These are phyloP conservation scores for Pyrenophora graminea DNA, from an alignment of 2,329 filamentous ascomycete genomes.

Conservation along the genomic window DNA sequence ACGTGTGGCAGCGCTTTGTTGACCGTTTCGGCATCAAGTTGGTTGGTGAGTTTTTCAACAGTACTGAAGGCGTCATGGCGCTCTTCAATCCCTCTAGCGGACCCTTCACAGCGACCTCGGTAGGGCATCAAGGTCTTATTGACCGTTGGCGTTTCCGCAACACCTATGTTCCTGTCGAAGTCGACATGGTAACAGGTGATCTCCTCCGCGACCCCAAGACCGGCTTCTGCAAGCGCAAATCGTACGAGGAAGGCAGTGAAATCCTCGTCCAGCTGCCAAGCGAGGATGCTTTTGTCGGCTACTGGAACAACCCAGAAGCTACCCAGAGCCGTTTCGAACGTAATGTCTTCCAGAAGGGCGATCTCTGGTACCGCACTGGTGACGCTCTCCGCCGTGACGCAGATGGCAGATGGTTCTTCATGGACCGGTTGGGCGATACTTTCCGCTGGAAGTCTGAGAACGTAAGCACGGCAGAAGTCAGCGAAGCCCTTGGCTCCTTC, in stretches of 20 bases:
- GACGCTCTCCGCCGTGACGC: constrained; percentile 51
- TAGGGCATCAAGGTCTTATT: constrained; percentile 73
- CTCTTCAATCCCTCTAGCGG: constrained; percentile 64
- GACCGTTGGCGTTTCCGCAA: constrained; percentile 59
- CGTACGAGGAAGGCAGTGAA: constrained; percentile 74
- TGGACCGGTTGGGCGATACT: constrained; percentile 55
- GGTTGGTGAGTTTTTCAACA: constrained; percentile 77
- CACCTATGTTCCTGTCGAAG: constrained; percentile 66
- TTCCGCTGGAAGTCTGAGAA: constrained; percentile 58
- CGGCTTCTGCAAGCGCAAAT: constrained; percentile 66
- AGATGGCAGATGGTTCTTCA: constrained; percentile 55
- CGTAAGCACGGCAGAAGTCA: constrained; percentile 54
- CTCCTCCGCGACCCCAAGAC: constrained; percentile 69
- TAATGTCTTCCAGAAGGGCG: constrained; percentile 54
- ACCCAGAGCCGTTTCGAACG: constrained; percentile 61
- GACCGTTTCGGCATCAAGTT: constrained; percentile 66
- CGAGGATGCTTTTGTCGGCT: constrained; percentile 67
- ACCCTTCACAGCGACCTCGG: constrained; percentile 65
- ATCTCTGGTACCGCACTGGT: constrained; percentile 55
- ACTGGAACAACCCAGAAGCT: constrained; percentile 69
- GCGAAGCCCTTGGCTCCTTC: constrained; percentile 52
- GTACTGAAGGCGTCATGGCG: constrained; percentile 70
- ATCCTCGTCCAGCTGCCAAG: constrained; percentile 68
- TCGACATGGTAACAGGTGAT: constrained; percentile 70
- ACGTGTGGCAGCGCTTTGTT: constrained; percentile 69